Evolutionary conservation across 1,284 basidiomycete genomes (phyloP), one percentile per base, ranked within the genome.

Genomic region (Coniophora puteana): DNA sequence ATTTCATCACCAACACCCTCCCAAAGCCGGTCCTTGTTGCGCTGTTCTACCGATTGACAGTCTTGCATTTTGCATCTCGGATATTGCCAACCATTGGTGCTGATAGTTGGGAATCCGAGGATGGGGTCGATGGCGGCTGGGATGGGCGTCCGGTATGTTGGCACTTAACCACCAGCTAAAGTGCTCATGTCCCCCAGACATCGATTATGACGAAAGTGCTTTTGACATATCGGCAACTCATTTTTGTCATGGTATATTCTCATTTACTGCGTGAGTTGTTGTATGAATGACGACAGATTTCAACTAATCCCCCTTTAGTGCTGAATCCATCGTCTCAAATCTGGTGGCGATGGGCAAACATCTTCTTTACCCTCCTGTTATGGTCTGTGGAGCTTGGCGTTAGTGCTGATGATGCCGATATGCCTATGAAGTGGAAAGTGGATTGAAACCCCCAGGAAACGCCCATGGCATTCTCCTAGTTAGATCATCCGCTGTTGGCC

Each of bases 311-410:
- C 22, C 23, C 17, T 45, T 20, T 16, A 89, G 88, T 89, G 34
- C 63, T 89, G 42, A 83, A 89, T 54, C 82, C 87, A 53, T 83
- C 87, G n/a, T 87, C 86, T 7, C 87, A 90, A 57, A 77, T 89
- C 38, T 91, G 88, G 87, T 90, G 88, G 84, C 74, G 88, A 51
- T 90, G 87, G 88, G 83, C 84, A 68, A 88, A 87, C 55, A 82
- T 91, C 24, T 87, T 89, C 65, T 83, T 90, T 59, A 90, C 87
- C 4, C 69, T 91, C 29, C 68, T 81, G 17, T 74, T 89, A 26
- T 91, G 88, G 88, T 79, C 82, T 12, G 67, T 91, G 24, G 88
- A 91, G 59, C 71, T 91, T 31, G 61, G 87, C 25, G 85, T 91
- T 41, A 82, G 82, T 59, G 74, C 71, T n/a, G 85, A 86, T 46